Conservation (phyloP, 176 grass and related monocot genomes). For the Phyllostachys edulis region DNA sequence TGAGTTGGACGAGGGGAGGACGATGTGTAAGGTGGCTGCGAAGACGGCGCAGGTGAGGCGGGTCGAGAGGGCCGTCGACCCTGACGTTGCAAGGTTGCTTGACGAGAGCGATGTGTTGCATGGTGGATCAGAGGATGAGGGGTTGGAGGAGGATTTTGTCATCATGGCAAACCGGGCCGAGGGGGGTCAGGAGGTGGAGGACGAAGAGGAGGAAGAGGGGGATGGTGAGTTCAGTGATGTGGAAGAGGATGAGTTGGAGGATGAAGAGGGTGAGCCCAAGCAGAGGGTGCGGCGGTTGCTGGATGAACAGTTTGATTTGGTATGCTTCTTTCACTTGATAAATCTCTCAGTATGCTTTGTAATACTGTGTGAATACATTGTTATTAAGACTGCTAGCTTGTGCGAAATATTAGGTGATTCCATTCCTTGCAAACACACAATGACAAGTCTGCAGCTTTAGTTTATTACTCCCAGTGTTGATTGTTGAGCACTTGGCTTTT, state of each 20-base stretch:
- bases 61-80: constrained; percentile 63
- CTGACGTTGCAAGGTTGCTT: constrained; percentile 63
- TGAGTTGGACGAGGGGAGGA: constrained; percentile 46
- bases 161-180: constrained; percentile 74
- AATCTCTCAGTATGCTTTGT: not conserved
- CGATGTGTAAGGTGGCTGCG: constrained; percentile 67
- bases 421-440: not conserved
- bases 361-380: not conserved
- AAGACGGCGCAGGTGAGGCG: constrained; percentile 53
- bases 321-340: constrained; percentile 20
- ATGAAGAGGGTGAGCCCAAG: constrained; percentile 44
- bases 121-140: constrained; percentile 70
- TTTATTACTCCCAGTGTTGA: not conserved
- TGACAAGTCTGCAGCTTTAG: not conserved
- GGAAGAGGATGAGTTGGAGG: constrained; percentile 35
- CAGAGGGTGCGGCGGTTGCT: constrained; percentile 58
- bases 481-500: not conserved
- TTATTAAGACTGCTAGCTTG: not conserved
- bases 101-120: constrained; percentile 60
- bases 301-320: constrained; percentile 95
- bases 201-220: constrained; percentile 29
- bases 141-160: constrained; percentile 94
- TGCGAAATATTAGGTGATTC: not conserved
- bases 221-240: constrained; percentile 35
- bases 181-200: constrained; percentile 38